phyloP scores from a whole-genome alignment of 768 basidiomycete genomes.

The Holtermanniella nyarrowii region DNA sequence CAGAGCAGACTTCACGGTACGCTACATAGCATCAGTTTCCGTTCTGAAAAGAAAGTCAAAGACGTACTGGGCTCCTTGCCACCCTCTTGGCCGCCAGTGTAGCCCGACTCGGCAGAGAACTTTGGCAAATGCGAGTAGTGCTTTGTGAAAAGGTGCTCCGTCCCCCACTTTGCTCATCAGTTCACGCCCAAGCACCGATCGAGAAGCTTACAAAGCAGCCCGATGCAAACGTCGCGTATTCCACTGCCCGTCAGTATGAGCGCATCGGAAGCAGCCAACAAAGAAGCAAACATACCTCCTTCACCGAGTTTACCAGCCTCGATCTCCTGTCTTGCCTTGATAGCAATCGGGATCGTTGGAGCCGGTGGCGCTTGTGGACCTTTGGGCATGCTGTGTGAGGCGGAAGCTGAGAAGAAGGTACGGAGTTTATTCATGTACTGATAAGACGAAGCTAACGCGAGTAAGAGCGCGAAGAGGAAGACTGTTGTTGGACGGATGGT shows the following conservation, averaged over 20 bases:
- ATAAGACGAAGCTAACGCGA: no score
- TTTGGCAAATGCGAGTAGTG: conserved; percentile 37
- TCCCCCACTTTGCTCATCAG: conserved; percentile 31
- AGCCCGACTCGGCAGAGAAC: conserved; percentile 34
- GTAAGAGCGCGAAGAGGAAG: not conserved
- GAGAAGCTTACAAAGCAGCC: conserved; percentile 38
- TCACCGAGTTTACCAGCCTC: conserved; percentile 22
- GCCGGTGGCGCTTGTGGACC: conserved; percentile 29
- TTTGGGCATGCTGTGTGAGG: conserved; percentile 7
- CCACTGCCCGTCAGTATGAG: conserved; percentile 14
- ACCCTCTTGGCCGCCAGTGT: conserved; percentile 30
- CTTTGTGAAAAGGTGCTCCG: conserved; percentile 38
- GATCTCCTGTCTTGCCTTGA: conserved; percentile 14
- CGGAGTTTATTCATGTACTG: not conserved
- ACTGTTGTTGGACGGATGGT: not conserved
- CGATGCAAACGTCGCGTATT: conserved; percentile 39
- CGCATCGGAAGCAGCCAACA: not conserved
- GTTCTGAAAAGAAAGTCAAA: not conserved
- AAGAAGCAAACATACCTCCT: conserved; percentile 30
- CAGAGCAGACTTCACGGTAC: conserved; percentile 68
- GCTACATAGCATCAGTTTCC: conserved; percentile 10
- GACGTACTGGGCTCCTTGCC: conserved; percentile 26
- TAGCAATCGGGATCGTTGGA: conserved; percentile 38
- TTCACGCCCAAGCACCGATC: not conserved
- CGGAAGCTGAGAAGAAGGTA: not conserved